These are phyloP conservation scores for Pichia sp. DNA, from an alignment of 1,139 yeast species.

Conservation along the genomic window DNA sequence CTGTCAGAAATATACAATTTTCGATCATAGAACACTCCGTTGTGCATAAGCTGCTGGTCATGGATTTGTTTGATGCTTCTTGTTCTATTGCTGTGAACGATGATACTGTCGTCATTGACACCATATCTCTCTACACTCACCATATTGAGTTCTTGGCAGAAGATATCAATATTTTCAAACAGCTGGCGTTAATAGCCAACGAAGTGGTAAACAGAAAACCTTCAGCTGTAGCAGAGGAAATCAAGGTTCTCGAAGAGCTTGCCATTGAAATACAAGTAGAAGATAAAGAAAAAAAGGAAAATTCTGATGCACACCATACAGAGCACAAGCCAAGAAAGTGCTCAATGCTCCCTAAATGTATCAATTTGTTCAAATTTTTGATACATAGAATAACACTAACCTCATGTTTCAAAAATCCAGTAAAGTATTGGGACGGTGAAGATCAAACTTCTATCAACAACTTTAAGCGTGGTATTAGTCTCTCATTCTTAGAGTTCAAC, in stretches of 20 bases:
- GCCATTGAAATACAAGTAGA: neutral
- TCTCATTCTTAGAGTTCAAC: conserved; percentile 10
- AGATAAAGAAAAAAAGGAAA: neutral
- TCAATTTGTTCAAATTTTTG: conserved; percentile 16
- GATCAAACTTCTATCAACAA: conserved; percentile 29
- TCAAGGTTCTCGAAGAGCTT: neutral
- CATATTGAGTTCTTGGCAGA: conserved; percentile 22
- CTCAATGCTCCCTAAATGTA: conserved; percentile 16
- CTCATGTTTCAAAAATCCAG: conserved; percentile 29
- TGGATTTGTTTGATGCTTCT: conserved; percentile 20
- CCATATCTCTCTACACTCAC: conserved; percentile 13
- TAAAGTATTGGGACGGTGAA: conserved; percentile 27
- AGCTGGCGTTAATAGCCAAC: conserved; percentile 16
- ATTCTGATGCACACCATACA: neutral
- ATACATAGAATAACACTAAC: conserved; percentile 21
- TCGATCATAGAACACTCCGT: conserved; percentile 16
- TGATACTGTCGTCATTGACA: conserved; percentile 14
- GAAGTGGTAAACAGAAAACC: conserved; percentile 6
- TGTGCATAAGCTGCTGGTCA: conserved; percentile 15
- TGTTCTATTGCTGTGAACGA: conserved; percentile 12
- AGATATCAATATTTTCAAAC: conserved; percentile 20
- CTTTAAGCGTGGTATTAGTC: conserved; percentile 26
- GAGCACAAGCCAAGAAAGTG: neutral
- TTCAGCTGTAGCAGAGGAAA: neutral
- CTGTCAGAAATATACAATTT: conserved; percentile 23